These are phyloP conservation scores for Serendipita sp. DNA, from an alignment of 768 basidiomycete genomes.

Conservation along the genomic window DNA sequence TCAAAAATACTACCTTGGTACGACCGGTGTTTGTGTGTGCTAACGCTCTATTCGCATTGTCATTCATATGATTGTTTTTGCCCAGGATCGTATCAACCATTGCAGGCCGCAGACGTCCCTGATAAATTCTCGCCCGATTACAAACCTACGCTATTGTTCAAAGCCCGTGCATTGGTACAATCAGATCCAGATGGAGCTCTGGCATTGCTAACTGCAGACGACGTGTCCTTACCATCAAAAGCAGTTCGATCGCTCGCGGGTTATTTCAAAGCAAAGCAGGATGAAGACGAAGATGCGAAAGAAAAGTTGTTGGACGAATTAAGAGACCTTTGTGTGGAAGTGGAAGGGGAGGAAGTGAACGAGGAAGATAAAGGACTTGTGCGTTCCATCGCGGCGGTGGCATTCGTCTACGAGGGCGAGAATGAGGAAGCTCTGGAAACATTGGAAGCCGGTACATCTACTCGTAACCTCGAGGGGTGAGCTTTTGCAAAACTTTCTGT, in stretches of 20 bases:
- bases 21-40: background rate
- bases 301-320: constrained; percentile 62
- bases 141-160: constrained; percentile 50
- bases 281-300: constrained; percentile 26
- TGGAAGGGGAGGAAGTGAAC: constrained; percentile 63
- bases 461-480: constrained; percentile 77
- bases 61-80: background rate
- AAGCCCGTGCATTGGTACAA: constrained; percentile 64
- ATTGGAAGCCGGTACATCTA: constrained; percentile 47
- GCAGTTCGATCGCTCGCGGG: constrained; percentile 62
- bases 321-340: constrained; percentile 73
- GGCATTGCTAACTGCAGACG: constrained; percentile 37
- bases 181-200: constrained; percentile 41
- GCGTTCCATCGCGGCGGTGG: constrained; percentile 69
- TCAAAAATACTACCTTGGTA: constrained; percentile 5
- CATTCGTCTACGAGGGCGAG: constrained; percentile 71
- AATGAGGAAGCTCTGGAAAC: constrained; percentile 88
- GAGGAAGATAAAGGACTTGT: constrained; percentile 55
- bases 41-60: background rate
- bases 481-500: constrained; percentile 19
- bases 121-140: constrained; percentile 50
- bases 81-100: constrained; percentile 51
- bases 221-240: constrained; percentile 52
- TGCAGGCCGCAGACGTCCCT: constrained; percentile 40
- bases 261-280: constrained; percentile 32